phyloP scores from a whole-genome alignment of 768 basidiomycete genomes.

The Hortiboletus campestris region DNA sequence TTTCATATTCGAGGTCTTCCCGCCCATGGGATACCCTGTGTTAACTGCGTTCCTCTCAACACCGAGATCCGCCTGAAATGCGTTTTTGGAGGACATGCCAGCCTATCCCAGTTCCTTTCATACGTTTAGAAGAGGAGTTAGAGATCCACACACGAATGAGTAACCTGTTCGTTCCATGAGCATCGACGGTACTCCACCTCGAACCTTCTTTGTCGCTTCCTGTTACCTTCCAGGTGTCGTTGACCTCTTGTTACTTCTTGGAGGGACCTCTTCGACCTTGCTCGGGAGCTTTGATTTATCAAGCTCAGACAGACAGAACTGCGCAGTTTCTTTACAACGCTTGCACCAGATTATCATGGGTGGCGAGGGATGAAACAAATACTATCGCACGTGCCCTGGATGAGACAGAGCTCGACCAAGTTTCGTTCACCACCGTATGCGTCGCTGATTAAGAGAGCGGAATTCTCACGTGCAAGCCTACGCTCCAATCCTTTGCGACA shows the following conservation, averaged over 20 bases:
- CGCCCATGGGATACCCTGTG: neutral
- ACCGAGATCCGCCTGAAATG: neutral
- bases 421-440: neutral
- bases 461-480: neutral
- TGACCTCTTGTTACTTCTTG: neutral
- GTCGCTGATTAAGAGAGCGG: neutral
- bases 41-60: neutral
- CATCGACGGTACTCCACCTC: neutral
- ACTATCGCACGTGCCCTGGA: neutral
- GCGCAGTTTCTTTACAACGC: neutral
- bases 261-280: neutral
- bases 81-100: neutral
- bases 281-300: neutral
- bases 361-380: neutral
- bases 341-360: conserved; percentile 1
- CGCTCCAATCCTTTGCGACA: neutral
- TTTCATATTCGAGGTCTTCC: conserved; percentile 1
- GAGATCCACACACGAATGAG: neutral
- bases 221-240: neutral
- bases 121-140: neutral
- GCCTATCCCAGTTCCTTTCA: neutral
- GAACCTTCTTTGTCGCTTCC: neutral
- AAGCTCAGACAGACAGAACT: neutral
- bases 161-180: neutral
- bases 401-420: neutral